Percentiles rank a stretch among this genome's conserved stretches.
These are phyloP conservation scores for Kodamaea arcana DNA, from an alignment of 1,139 yeast genomes.

Conservation along the genomic window DNA sequence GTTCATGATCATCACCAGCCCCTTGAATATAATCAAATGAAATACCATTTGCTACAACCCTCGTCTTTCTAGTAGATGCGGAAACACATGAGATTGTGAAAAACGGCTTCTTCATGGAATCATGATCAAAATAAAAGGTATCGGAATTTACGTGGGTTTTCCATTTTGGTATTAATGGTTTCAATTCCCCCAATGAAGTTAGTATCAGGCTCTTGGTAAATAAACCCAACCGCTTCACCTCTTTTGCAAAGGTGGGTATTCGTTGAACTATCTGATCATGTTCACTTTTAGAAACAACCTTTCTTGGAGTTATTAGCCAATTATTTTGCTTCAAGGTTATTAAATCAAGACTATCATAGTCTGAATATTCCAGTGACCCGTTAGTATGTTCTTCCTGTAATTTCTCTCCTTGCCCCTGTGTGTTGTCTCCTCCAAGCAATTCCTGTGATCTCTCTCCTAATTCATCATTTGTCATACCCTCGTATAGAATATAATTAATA, in stretches of 20 bases:
- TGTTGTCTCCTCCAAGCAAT: too few relatives aligned
- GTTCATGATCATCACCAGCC: constrained; percentile 90
- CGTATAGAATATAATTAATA: constrained; percentile 51
- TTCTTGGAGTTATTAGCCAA: constrained; percentile 48
- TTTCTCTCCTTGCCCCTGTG: too few relatives aligned
- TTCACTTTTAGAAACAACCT: constrained; percentile 57
- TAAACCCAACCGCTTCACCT: constrained; percentile 38
- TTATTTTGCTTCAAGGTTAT: constrained; percentile 11
- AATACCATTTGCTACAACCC: constrained; percentile 7
- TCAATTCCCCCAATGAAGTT: constrained; percentile 23
- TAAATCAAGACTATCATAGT: constrained; percentile 13
- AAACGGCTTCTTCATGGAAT: constrained; percentile 3
- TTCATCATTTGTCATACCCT: constrained; percentile 10
- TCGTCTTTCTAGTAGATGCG: constrained; percentile 45
- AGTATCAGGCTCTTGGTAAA: constrained; percentile 29
- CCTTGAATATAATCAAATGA: constrained; percentile 69
- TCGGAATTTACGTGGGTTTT: constrained; percentile 48
- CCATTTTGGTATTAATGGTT: constrained; percentile 69
- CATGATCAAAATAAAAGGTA: constrained; percentile 6
- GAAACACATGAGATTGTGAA: constrained; percentile 49
- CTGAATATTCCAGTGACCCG: too few relatives aligned
- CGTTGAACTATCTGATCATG: constrained; percentile 44
- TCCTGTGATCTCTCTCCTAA: constrained; percentile 6
- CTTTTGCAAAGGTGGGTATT: constrained; percentile 48
- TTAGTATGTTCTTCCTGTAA: too few relatives aligned